phyloP scores from a whole-genome alignment of 2,329 filamentous ascomycete species.

The Scolecobasidium constrictum region DNA sequence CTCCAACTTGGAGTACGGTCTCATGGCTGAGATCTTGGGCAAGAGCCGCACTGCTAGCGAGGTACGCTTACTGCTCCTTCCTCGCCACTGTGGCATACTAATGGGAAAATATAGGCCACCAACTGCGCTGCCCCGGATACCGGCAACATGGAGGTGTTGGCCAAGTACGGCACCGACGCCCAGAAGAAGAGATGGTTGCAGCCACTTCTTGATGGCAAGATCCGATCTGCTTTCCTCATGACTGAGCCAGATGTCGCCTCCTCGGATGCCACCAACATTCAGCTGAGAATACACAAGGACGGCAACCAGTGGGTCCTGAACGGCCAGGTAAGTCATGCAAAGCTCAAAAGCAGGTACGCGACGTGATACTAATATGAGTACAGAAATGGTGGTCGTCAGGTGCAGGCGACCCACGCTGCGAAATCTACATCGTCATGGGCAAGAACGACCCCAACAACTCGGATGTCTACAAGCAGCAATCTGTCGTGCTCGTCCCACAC shows the following conservation, averaged over 20 bases:
- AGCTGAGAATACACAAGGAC: conserved; percentile 70
- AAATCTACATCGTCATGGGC: conserved; percentile 93
- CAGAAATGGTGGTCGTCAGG: conserved; percentile 99
- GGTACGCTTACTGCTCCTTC: conserved; percentile 22
- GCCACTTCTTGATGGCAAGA: conserved; percentile 73
- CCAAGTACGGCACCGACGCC: conserved; percentile 76
- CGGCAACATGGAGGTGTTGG: conserved; percentile 90
- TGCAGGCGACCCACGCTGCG: conserved; percentile 83
- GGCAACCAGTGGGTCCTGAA: conserved; percentile 87
- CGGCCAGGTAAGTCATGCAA: conserved; percentile 50
- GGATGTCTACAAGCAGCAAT: conserved; percentile 81
- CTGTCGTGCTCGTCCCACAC: conserved; percentile 79
- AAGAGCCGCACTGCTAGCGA: conserved; percentile 75
- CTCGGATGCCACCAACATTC: conserved; percentile 87
- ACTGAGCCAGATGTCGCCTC: conserved; percentile 83
- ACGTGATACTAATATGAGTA: not conserved
- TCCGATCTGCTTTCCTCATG: conserved; percentile 87
- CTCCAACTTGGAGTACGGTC: conserved; percentile 89
- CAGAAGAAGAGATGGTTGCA: conserved; percentile 79
- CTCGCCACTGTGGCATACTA: no score
- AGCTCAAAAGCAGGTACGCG: not conserved
- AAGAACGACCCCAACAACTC: conserved; percentile 70
- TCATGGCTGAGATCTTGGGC: conserved; percentile 95
- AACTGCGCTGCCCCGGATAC: conserved; percentile 90
- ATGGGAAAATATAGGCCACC: conserved; percentile 43